phyloP scores from a whole-genome alignment of 1,139 yeast genomes.

The Geotrichum macrosporum region DNA sequence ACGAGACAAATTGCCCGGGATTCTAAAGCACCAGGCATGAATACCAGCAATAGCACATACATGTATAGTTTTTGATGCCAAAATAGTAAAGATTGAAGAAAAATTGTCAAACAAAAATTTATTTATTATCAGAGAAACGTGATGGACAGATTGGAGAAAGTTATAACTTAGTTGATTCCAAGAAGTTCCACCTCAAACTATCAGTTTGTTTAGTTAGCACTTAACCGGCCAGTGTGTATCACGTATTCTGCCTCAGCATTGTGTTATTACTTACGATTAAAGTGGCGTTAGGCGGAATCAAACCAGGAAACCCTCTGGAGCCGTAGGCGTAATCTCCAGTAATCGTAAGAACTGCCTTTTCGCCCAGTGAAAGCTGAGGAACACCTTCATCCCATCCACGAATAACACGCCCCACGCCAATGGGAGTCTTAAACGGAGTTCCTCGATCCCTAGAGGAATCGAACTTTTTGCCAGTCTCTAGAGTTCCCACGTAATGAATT shows the following conservation, averaged over 20 bases:
- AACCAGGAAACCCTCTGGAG: constrained; percentile 88
- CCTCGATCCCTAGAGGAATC: constrained; percentile 94
- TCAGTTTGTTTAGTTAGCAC: not conserved
- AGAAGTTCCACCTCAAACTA: constrained; percentile 83
- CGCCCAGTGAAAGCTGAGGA: constrained; percentile 87
- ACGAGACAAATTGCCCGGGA: no score
- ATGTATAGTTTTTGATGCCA: no score
- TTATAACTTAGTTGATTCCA: constrained; percentile 64
- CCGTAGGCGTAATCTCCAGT: constrained; percentile 95
- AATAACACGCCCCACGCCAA: constrained; percentile 95
- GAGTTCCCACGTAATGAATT: constrained; percentile 92
- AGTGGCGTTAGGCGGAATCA: constrained; percentile 94
- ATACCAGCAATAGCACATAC: no score
- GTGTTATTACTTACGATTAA: constrained; percentile 46
- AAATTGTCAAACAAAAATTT: no score
- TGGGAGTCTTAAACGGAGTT: constrained; percentile 84
- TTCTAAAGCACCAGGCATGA: no score
- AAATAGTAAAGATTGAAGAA: no score
- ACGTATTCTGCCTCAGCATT: no score
- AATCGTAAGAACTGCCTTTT: constrained; percentile 84
- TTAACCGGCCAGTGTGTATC: not conserved
- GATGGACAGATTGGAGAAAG: no score
- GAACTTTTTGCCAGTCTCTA: constrained; percentile 90
- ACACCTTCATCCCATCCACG: constrained; percentile 95
- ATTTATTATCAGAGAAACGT: no score